Evolutionary conservation across 2,329 filamentous ascomycete genomes (phyloP).

Genomic region (Aspergillus sp.): DNA sequence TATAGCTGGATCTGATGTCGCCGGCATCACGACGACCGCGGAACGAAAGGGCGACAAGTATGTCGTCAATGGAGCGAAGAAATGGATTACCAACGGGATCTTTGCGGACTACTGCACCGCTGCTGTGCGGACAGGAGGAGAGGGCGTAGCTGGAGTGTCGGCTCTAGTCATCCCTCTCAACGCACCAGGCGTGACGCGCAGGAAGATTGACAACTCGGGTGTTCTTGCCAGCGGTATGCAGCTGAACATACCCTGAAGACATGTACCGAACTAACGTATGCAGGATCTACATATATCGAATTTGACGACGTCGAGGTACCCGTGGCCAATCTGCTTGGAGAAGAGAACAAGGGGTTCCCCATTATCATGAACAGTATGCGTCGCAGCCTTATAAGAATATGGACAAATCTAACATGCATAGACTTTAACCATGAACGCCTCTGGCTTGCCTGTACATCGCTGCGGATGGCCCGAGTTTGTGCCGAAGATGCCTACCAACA

Average conservation of each 20-base stretch:
- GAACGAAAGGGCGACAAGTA: slow-evolving; percentile 49
- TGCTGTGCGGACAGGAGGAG: slow-evolving; percentile 59
- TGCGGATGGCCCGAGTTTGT: slow-evolving; percentile 59
- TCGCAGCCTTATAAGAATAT: neutral
- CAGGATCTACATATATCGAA: slow-evolving; percentile 65
- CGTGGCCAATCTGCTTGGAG: slow-evolving; percentile 68
- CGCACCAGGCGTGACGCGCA: slow-evolving; percentile 49
- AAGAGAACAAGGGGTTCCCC: slow-evolving; percentile 77
- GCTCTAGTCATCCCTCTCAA: slow-evolving; percentile 59
- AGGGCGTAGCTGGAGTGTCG: slow-evolving; percentile 56
- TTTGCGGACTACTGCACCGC: slow-evolving; percentile 60
- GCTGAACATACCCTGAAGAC: neutral
- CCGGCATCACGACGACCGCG: slow-evolving; percentile 59
- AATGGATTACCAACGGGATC: slow-evolving; percentile 62
- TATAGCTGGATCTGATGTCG: slow-evolving; percentile 58
- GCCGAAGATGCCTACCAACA: slow-evolving; percentile 54
- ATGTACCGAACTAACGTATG: neutral
- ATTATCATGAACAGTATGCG: slow-evolving; percentile 66
- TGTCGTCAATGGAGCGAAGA: slow-evolving; percentile 62
- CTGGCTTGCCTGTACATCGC: slow-evolving; percentile 56
- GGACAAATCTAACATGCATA: neutral
- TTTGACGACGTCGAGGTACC: slow-evolving; percentile 79
- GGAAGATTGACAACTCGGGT: slow-evolving; percentile 59
- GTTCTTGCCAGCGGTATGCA: slow-evolving; percentile 56
- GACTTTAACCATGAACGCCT: slow-evolving; percentile 62